Evolutionary conservation across 2,329 filamentous ascomycete species (phyloP).

Genomic region (Chalara sp.): DNA sequence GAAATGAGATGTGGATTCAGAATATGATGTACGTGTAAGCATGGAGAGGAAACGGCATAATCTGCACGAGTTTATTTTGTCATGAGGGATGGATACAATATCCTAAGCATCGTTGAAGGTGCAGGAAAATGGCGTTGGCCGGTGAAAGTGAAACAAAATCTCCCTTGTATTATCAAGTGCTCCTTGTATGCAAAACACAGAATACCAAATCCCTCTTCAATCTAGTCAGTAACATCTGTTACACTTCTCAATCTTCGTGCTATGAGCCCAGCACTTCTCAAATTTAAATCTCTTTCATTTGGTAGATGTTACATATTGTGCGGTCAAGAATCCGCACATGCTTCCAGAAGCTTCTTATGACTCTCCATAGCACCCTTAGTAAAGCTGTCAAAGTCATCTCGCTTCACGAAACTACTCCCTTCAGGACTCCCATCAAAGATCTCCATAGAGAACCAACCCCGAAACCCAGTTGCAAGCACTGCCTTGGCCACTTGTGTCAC

Average conservation of each 20-base stretch:
- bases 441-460: constrained; percentile 57
- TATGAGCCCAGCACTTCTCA: background rate
- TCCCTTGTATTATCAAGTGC: constrained; percentile 15
- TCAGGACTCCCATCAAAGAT: constrained; percentile 66
- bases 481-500: constrained; percentile 55
- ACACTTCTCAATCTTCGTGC: background rate
- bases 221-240: too few relatives aligned
- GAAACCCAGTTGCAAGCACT: constrained; percentile 60
- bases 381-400: constrained; percentile 35
- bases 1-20: constrained; percentile 1
- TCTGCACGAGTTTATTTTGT: background rate
- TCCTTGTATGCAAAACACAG: background rate
- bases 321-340: constrained; percentile 23
- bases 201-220: constrained; percentile 3
- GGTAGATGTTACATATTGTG: background rate
- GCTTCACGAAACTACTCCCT: constrained; percentile 44
- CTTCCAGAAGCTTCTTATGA: constrained; percentile 32
- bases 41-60: constrained; percentile 1
- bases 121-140: constrained; percentile 9
- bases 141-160: constrained; percentile 5
- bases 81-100: background rate
- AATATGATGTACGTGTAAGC: constrained; percentile 5
- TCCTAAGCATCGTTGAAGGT: background rate
- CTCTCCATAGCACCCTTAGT: constrained; percentile 41
- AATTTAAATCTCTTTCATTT: background rate